These are phyloP conservation scores for Neurospora terricola DNA, from an alignment of 495 filamentous ascomycete genomes.

Conservation along the genomic window DNA sequence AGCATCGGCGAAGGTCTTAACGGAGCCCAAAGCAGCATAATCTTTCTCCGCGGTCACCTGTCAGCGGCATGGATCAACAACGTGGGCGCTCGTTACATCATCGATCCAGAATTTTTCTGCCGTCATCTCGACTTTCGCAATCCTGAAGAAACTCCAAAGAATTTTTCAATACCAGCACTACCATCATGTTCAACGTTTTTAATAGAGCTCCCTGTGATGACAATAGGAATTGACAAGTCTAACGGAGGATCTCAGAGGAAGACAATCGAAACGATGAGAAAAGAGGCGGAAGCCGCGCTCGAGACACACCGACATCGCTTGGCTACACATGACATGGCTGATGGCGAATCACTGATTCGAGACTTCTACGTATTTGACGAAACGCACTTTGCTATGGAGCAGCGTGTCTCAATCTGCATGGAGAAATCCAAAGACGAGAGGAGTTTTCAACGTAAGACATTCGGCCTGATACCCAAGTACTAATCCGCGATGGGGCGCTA, in stretches of 20 bases:
- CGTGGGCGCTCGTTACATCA: neutral
- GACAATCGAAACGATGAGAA: neutral
- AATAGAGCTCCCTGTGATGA: neutral
- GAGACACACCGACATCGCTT: neutral
- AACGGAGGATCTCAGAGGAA: neutral
- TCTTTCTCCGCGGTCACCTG: neutral
- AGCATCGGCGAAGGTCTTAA: neutral
- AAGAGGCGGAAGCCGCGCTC: neutral
- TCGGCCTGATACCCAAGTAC: neutral
- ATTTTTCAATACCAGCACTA: neutral
- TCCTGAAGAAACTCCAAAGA: neutral
- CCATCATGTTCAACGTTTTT: neutral
- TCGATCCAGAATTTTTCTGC: slow-evolving; percentile 5
- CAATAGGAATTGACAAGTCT: neutral
- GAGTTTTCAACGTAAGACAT: neutral
- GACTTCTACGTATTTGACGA: slow-evolving; percentile 10
- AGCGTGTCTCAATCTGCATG: slow-evolving; percentile 15
- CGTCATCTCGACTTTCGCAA: neutral
- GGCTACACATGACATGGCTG: neutral
- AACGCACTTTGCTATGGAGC: slow-evolving; percentile 16
- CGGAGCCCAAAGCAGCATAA: neutral
- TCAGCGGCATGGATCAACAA: neutral
- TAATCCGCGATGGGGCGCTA: neutral
- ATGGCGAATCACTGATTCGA: slow-evolving; percentile 23
- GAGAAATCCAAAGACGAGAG: slow-evolving; percentile 1